Evolutionary conservation across 2,329 filamentous ascomycete species (phyloP), one percentile per base, ranked within the genome.

Genomic region (Aureobasidium sp.): DNA sequence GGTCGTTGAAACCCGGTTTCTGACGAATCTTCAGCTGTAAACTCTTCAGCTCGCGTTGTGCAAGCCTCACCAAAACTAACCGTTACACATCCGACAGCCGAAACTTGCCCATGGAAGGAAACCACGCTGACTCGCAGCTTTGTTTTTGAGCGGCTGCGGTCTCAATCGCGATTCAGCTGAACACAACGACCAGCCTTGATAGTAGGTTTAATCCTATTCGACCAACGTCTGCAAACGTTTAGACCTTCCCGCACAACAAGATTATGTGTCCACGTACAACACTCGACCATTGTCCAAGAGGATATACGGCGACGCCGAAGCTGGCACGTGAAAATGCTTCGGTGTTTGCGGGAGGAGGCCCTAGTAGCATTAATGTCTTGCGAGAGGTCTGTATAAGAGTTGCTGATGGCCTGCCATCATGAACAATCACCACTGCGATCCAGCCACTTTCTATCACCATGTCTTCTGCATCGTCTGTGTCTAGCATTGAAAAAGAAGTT

Each of bases 1-100:
- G 46, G 46, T 48, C 46, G 46, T 48, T 48, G 46, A 48, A 48
- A 48, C 46, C 46, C 46, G 46, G 46, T 48, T 29, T 48, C 46
- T 48, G 46, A 32, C 29, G 9, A 34, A 34, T 37, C 34, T 27
- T 47, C 15, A 10, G 20, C 20, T 20, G 20, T 12, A 23, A 5
- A 13, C 20, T 41, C 36, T 27, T 46, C 42, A 46, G 42, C 42
- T 46, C 20, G 12, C 7, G 23, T 26, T 10, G 46, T 27, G 46
- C 46, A 48, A 48, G 46, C 46, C 46, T 29, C 26, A 26, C 7
- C 32, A 29, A 48, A 9, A 4, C 34, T 15, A 37, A 37, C 46
- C 46, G 46, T 48, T 48, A 27, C 46, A 17, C 15, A 29, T 10
- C 46, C 46, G 26, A 13, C 46, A 48, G 46, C 46, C 46, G 29